Conservation (phyloP, 1,284 basidiomycete species). For the Termitomyces sp. region DNA sequence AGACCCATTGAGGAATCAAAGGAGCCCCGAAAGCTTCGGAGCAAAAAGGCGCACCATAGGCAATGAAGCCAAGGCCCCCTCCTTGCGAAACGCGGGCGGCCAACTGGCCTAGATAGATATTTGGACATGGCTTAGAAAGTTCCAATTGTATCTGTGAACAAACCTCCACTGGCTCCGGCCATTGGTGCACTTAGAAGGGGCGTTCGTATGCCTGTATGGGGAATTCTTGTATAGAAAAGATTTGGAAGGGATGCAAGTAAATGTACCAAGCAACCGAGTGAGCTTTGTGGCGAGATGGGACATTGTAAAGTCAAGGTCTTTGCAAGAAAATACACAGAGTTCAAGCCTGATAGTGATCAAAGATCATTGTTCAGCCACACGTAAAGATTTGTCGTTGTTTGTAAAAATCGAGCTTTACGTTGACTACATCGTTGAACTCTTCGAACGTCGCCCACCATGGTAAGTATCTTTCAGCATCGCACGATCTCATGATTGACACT, state of each 20-base stretch:
- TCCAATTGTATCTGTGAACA: neutral
- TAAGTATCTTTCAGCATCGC: conserved; percentile 26
- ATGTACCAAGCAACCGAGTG: conserved; percentile 17
- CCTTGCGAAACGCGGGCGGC: conserved; percentile 58
- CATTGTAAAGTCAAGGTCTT: conserved; percentile 9
- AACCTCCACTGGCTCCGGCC: conserved; percentile 59
- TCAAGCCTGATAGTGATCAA: neutral
- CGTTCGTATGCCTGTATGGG: conserved; percentile 44
- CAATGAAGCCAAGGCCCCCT: conserved; percentile 70
- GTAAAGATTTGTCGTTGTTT: conserved; percentile 30
- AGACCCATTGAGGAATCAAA: neutral
- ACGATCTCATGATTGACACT: neutral
- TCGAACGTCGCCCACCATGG: conserved; percentile 53
- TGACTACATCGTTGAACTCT: conserved; percentile 20
- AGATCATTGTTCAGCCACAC: conserved; percentile 9
- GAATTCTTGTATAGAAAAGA: neutral
- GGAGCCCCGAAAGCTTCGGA: neutral
- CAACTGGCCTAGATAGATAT: conserved; percentile 36
- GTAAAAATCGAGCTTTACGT: conserved; percentile 18
- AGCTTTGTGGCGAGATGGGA: conserved; percentile 20
- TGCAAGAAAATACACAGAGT: too few species aligned
- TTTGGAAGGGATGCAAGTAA: neutral
- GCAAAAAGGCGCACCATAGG: conserved; percentile 40
- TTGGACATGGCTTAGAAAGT: neutral
- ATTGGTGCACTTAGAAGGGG: conserved; percentile 65